Conservation (phyloP, 176 grass and related monocot genomes). For the Zoysia pacifica region DNA sequence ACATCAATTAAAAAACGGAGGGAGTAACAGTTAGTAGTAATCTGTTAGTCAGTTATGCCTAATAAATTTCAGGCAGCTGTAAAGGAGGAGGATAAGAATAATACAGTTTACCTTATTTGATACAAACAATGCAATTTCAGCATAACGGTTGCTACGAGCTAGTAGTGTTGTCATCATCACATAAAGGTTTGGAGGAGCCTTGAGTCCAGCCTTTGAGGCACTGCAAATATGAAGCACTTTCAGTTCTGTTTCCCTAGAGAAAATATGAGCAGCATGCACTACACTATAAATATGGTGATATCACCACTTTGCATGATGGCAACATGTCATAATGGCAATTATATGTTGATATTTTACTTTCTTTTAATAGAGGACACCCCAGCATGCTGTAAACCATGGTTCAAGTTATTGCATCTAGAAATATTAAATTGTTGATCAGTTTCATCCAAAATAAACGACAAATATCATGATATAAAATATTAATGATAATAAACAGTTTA, state of each 20-base stretch:
- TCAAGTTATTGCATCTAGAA: not conserved
- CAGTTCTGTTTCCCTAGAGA: not conserved
- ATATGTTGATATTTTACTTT: constrained; percentile 12
- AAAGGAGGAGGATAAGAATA: constrained; percentile 13
- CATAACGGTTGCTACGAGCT: constrained; percentile 56
- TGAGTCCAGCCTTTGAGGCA: constrained; percentile 67
- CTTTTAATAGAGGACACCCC: not conserved
- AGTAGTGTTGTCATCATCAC: constrained; percentile 68
- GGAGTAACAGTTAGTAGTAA: no score
- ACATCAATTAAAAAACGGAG: no score
- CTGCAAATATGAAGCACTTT: constrained; percentile 48
- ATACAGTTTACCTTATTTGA: constrained; percentile 72
- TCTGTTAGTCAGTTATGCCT: no score
- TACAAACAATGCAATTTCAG: constrained; percentile 82
- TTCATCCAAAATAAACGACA: not conserved
- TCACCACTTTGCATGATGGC: not conserved
- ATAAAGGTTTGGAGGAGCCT: constrained; percentile 71
- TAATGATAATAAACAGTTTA: constrained; percentile 21
- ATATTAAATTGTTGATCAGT: not conserved
- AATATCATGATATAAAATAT: constrained; percentile 1
- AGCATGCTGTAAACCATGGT: not conserved
- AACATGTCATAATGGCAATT: not conserved
- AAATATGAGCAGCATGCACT: not conserved
- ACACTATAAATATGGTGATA: not conserved
- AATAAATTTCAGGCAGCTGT: not conserved